These are phyloP conservation scores for Blastobotrys persicus DNA, from an alignment of 1,139 yeast species.

Conservation along the genomic window DNA sequence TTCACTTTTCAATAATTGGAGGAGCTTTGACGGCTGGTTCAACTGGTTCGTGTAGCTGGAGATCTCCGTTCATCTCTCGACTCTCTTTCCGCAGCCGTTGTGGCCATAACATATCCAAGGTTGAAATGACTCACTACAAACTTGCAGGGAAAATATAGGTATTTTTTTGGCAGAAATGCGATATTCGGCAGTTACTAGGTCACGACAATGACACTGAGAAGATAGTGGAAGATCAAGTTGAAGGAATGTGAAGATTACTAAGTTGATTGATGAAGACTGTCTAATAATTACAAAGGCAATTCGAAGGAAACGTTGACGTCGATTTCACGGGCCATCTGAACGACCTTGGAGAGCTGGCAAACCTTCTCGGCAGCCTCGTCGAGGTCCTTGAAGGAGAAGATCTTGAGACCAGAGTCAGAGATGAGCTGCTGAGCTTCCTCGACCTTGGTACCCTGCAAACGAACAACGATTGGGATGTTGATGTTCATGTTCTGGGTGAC, in stretches of 20 bases:
- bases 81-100: too few species aligned
- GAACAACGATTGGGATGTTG: conserved; percentile 91
- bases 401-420: conserved; percentile 85
- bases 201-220: too few species aligned
- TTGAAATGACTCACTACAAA: too few species aligned
- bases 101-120: too few species aligned
- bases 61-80: too few species aligned
- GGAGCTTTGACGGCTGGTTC: too few species aligned
- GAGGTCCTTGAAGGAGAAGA: conserved; percentile 85
- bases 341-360: conserved; percentile 64
- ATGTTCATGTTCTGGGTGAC: conserved; percentile 89
- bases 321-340: conserved; percentile 47
- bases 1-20: too few species aligned
- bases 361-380: conserved; percentile 98
- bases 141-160: too few species aligned
- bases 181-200: too few species aligned
- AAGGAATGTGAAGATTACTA: neutral
- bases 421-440: conserved; percentile 86
- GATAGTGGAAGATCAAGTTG: neutral
- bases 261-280: neutral
- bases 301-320: conserved; percentile 51
- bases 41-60: too few species aligned
- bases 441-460: conserved; percentile 97
- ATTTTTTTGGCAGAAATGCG: too few species aligned
- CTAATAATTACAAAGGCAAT: conserved; percentile 39